phyloP scores from a whole-genome alignment of 1,284 basidiomycete species.

The Tetrapyrgos nigripes region DNA sequence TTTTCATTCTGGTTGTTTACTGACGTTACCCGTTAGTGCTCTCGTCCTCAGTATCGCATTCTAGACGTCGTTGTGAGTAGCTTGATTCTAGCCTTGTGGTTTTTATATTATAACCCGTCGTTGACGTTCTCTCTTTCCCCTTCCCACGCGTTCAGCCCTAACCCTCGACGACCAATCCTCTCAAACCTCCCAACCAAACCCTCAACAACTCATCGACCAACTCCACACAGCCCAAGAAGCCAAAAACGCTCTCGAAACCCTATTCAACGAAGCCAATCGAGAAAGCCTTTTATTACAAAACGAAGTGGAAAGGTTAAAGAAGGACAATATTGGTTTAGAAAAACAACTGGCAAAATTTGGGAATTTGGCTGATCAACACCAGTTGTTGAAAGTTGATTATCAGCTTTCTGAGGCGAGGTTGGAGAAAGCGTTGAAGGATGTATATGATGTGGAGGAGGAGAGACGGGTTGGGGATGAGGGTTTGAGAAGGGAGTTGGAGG shows the following conservation, averaged over 20 bases:
- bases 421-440: conserved; percentile 69
- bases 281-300: conserved; percentile 58
- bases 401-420: conserved; percentile 67
- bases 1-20: conserved; percentile 1
- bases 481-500: conserved; percentile 73
- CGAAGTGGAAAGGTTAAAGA: conserved; percentile 60
- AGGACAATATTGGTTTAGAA: no score
- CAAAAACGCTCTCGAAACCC: conserved; percentile 57
- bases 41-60: conserved; percentile 71
- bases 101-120: no score
- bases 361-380: no score
- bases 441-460: conserved; percentile 75
- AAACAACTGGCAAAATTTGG: no score
- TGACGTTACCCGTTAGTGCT: conserved; percentile 54
- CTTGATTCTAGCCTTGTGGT: conserved; percentile 6
- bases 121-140: no score
- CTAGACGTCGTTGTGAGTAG: conserved; percentile 72
- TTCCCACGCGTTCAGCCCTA: conserved; percentile 51
- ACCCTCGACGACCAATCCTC: conserved; percentile 76
- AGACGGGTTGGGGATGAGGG: conserved; percentile 76
- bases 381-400: conserved; percentile 59
- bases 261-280: conserved; percentile 57
- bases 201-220: conserved; percentile 72
- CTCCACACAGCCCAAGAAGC: conserved; percentile 61
- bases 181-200: conserved; percentile 73